Evolutionary conservation across 1,139 yeast genomes (phyloP), one percentile per base, ranked within the genome.

Genomic region (Scheffersomyces cryptocercus): DNA sequence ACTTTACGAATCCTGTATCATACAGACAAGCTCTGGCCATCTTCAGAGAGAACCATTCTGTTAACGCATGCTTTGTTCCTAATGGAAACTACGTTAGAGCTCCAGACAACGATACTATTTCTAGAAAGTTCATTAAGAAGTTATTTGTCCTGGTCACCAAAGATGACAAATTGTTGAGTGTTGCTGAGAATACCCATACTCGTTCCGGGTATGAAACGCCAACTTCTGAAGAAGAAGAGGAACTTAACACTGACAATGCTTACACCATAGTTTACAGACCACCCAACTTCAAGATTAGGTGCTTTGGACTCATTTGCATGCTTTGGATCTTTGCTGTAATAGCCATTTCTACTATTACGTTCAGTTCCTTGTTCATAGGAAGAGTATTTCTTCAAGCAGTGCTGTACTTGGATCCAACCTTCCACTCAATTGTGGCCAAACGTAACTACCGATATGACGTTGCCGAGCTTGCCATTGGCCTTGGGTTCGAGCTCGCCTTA

Each of bases 201-300:
- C 40, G 20, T 6, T 29, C 36, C 4, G 50, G 40, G 16, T 41
- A 45, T 28, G 45, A 46, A 13, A 38, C 50, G 1, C 40, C 49
- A 2, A 31, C 44, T 7, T 39, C 43, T 5, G 47, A 41, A 3
- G 40, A 24, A 42, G 81, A 81, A 41, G 82, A 76, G 34, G 74
- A 68, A 35, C 43, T 56, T 28, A 59, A 71, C 38, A 69, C 70
- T 41, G 81, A 82, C 37, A 81, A 82, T 46, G 73, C 80, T 1
- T 88, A 91, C 59, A 73, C 81, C 1, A 79, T 91, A 29, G 97
- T 91, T 1, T 93, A 91, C 64, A 74, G 90, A 42, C 99, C 99
- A 3, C 96, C 96, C 2, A 55, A 75, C 45, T 88, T 93, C 62
- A 75, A 81, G 42, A 38, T 61, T 11, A 74, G 97, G 42, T 75